Evolutionary conservation across 805 yeast genomes (phyloP).

Genomic region (Nakazawaea laoshanensis): DNA sequence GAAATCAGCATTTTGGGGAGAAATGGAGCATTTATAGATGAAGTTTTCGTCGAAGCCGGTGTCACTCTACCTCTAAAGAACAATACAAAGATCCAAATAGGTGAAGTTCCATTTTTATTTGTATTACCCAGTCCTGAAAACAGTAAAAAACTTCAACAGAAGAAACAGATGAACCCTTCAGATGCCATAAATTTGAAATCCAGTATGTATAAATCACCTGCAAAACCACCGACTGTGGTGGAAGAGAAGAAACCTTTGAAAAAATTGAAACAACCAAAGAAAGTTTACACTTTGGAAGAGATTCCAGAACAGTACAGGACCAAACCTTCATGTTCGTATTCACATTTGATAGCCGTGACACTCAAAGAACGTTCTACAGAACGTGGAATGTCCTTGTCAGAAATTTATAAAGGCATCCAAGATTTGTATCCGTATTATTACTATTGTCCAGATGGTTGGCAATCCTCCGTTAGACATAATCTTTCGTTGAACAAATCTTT

Average conservation of each 20-base stretch:
- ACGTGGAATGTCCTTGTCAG: constrained; percentile 74
- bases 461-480: constrained; percentile 86
- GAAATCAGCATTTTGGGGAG: constrained; percentile 88
- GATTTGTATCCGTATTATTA: constrained; percentile 85
- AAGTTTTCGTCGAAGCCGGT: constrained; percentile 80
- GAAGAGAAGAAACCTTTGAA: constrained; percentile 26
- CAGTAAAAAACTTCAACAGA: constrained; percentile 19
- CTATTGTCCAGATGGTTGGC: constrained; percentile 98
- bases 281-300: constrained; percentile 68
- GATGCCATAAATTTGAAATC: constrained; percentile 53
- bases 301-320: constrained; percentile 82
- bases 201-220: constrained; percentile 27
- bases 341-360: constrained; percentile 73
- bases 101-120: constrained; percentile 83
- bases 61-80: constrained; percentile 82
- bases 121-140: constrained; percentile 61
- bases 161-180: constrained; percentile 44
- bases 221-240: neutral
- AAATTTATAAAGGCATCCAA: constrained; percentile 79
- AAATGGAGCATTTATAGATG: constrained; percentile 96
- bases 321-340: constrained; percentile 78
- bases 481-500: constrained; percentile 81
- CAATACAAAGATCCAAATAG: constrained; percentile 83
- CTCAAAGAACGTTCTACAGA: constrained; percentile 57
- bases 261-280: constrained; percentile 46